These are phyloP conservation scores for Lobosporangium transversale DNA, from an alignment of 192 early-diverging fungal genomes.

Conservation along the genomic window DNA sequence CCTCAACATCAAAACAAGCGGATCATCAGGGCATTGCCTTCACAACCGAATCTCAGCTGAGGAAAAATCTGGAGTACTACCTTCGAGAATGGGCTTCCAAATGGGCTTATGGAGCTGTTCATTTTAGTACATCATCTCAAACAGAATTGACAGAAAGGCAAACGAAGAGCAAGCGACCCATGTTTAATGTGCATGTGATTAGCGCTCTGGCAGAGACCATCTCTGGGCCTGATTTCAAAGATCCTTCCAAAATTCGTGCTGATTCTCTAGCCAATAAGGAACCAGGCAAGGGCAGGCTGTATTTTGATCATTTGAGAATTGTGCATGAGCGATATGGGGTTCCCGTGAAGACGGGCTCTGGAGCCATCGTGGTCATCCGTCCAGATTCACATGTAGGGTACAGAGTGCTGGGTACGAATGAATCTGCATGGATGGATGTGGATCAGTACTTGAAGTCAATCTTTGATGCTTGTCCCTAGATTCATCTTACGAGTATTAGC, in stretches of 20 bases:
- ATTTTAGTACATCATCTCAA: background rate
- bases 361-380: constrained; percentile 35
- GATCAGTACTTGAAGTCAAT: constrained; percentile 29
- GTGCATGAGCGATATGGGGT: constrained; percentile 39
- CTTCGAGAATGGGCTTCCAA: constrained; percentile 25
- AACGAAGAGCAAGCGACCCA: background rate
- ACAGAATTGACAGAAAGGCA: background rate
- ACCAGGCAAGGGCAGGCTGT: constrained; percentile 16
- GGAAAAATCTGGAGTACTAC: constrained; percentile 15
- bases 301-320: constrained; percentile 5
- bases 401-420: constrained; percentile 23
- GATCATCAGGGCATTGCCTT: background rate
- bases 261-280: constrained; percentile 20
- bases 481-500: no score
- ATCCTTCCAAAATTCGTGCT: constrained; percentile 26
- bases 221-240: constrained; percentile 9
- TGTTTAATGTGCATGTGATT: constrained; percentile 39
- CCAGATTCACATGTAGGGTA: constrained; percentile 48
- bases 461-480: no score
- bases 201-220: constrained; percentile 22
- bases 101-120: constrained; percentile 19
- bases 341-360: constrained; percentile 24
- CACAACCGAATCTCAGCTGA: constrained; percentile 24
- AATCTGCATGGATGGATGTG: constrained; percentile 40
- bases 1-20: background rate